Conservation (phyloP, 2,329 filamentous ascomycete species). For the Trichoderma atroviride region DNA sequence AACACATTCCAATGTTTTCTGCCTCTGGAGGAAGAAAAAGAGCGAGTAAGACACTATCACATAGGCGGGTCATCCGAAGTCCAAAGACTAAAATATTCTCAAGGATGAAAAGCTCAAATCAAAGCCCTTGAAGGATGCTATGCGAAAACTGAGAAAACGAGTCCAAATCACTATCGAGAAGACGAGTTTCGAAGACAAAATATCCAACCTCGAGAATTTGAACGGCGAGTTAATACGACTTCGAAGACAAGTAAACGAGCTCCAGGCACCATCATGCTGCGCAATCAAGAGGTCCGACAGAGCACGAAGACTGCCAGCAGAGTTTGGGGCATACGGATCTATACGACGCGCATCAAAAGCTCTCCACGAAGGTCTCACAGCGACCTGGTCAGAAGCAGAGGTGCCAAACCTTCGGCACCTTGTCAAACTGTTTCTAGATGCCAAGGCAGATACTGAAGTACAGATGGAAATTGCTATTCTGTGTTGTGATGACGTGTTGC, state of each 20-base stretch:
- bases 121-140: background rate
- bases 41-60: background rate
- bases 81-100: background rate
- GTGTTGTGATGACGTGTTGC: background rate
- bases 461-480: constrained; percentile 15
- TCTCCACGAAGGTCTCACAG: background rate
- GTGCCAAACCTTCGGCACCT: background rate
- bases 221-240: background rate
- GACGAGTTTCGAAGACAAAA: constrained; percentile 4
- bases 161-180: constrained; percentile 8
- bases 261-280: background rate
- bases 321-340: background rate
- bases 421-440: constrained; percentile 7
- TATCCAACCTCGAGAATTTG: background rate
- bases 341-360: constrained; percentile 7
- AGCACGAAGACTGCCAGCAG: background rate
- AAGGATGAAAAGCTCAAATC: constrained; percentile 3
- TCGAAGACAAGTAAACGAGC: constrained; percentile 2
- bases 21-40: background rate
- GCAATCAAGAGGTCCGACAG: background rate
- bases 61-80: too few relatives aligned
- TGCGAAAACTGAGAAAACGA: constrained; percentile 12
- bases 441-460: background rate
- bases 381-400: background rate
- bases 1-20: constrained; percentile 1